Evolutionary conservation across 1,284 basidiomycete genomes (phyloP), one percentile per base, ranked within the genome.

Genomic region (Fereydounia khargensis): DNA sequence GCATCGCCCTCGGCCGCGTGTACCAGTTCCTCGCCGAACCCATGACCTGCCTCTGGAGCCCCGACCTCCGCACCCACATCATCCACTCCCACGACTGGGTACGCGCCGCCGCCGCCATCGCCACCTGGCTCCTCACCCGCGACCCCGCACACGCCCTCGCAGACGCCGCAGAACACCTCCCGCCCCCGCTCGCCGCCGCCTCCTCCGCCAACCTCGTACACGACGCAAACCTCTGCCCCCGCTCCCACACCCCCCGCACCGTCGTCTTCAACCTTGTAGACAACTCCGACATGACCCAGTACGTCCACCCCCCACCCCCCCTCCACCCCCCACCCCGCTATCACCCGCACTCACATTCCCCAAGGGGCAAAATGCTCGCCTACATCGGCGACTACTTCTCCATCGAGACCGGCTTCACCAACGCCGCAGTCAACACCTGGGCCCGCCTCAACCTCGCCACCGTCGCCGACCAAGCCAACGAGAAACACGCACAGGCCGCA

Each of bases 261-360:
- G 60, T 61, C 32, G 47, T 68, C 32, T 64, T 68, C 44, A 66
- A 68, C 38, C 36, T 68, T 6, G 64, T 62, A n/a, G 65, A 68
- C 36, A 56, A 60, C 17, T 49, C 45, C 5, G 49, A 68, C 14
- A 40, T 62, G 14, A 56, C 47, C 19, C 58, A 62, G 36, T 30
- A 16, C 13, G 28, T 27, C 8, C 25, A 14, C 25, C 8, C 30
- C 35, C 39, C n/a, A 14, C n/a, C 34, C 25, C 16, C 27, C 17
- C 27, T 21, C 18, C 18, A 18, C 35, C 30, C n/a, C 14, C 16
- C 42, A 17, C 23, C 32, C 33, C 4, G 8, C 22, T 19, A 13
- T 18, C 35, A 30, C 19, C 9, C 23, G 32, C 32, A 13, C 11
- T n/a, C 4, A 8, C 27, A 19, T 14, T 30, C 23, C 25, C 25